Percentiles rank a stretch among this genome's conserved stretches.
Evolutionary conservation across 2,329 filamentous ascomycete species (phyloP).

Genomic region (Periconia sp.): DNA sequence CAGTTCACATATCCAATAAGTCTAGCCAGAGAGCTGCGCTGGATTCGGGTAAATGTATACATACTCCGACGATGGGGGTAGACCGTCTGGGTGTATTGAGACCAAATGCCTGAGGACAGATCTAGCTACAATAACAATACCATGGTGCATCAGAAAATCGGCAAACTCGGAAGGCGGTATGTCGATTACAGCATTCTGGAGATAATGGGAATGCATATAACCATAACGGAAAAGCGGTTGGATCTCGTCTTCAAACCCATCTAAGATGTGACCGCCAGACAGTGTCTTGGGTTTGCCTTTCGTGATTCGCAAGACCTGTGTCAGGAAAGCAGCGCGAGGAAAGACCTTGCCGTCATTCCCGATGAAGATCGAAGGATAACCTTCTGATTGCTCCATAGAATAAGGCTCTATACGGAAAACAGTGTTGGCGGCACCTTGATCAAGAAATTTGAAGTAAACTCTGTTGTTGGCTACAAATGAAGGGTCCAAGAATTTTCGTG

Average conservation of each 20-base stretch:
- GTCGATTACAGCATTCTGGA: too few species aligned
- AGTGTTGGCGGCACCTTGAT: constrained; percentile 43
- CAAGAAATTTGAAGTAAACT: constrained; percentile 30
- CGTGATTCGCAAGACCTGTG: constrained; percentile 37
- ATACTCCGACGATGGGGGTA: too few species aligned
- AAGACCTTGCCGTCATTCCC: constrained; percentile 15
- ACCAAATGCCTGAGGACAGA: constrained; percentile 12
- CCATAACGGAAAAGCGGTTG: constrained; percentile 37
- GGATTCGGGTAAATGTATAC: too few species aligned
- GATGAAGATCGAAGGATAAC: constrained; percentile 22
- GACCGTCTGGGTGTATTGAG: too few species aligned
- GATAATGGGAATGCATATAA: too few species aligned
- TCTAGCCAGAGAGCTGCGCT: too few species aligned
- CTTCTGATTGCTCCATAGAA: constrained; percentile 1
- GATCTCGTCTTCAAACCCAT: constrained; percentile 33
- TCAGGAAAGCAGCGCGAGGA: constrained; percentile 10
- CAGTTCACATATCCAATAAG: too few species aligned
- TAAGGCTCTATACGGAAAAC: constrained; percentile 34
- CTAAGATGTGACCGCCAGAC: constrained; percentile 28
- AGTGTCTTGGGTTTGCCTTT: constrained; percentile 36
- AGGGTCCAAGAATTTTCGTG: too few species aligned
- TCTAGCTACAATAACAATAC: too few species aligned
- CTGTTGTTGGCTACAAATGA: too few species aligned
- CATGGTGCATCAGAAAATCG: constrained; percentile 5
- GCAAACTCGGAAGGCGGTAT: too few species aligned